phyloP scores from a whole-genome alignment of 805 yeast genomes.

The Maudiozyma serrabonitensis region DNA sequence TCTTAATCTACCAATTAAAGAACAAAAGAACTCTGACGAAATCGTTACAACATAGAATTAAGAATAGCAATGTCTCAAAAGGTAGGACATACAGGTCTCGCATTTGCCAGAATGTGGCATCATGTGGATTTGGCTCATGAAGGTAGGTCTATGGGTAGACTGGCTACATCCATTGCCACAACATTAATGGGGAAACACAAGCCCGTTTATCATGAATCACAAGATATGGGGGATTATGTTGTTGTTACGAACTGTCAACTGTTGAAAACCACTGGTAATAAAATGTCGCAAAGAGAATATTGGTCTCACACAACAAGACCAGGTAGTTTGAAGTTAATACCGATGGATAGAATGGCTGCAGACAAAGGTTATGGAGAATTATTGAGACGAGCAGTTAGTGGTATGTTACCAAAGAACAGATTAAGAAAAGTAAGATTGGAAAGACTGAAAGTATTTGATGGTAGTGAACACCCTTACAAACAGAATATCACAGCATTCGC shows the following conservation, averaged over 20 bases:
- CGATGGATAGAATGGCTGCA: constrained; percentile 67
- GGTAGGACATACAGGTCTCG: constrained; percentile 47
- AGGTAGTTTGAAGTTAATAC: constrained; percentile 73
- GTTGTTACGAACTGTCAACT: constrained; percentile 89
- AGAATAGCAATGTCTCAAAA: constrained; percentile 25
- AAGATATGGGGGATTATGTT: constrained; percentile 93
- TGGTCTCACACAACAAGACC: constrained; percentile 87
- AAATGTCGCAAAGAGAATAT: constrained; percentile 69
- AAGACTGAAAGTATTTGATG: constrained; percentile 81
- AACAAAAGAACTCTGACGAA: too few relatives aligned
- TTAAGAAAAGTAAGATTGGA: constrained; percentile 69
- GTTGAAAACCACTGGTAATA: constrained; percentile 76
- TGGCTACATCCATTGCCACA: constrained; percentile 81
- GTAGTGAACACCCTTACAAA: constrained; percentile 77
- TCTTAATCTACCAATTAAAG: too few relatives aligned
- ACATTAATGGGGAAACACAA: constrained; percentile 95
- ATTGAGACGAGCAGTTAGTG: constrained; percentile 78
- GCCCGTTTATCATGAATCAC: constrained; percentile 68
- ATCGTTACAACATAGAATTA: too few relatives aligned
- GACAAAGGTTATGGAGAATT: constrained; percentile 87
- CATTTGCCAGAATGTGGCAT: constrained; percentile 88
- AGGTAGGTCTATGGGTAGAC: constrained; percentile 77
- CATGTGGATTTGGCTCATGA: constrained; percentile 87
- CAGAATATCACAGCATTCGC: constrained; percentile 78
- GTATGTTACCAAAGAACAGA: constrained; percentile 92